Conservation (phyloP, 345 rosid genomes). For the Populus tremula region DNA sequence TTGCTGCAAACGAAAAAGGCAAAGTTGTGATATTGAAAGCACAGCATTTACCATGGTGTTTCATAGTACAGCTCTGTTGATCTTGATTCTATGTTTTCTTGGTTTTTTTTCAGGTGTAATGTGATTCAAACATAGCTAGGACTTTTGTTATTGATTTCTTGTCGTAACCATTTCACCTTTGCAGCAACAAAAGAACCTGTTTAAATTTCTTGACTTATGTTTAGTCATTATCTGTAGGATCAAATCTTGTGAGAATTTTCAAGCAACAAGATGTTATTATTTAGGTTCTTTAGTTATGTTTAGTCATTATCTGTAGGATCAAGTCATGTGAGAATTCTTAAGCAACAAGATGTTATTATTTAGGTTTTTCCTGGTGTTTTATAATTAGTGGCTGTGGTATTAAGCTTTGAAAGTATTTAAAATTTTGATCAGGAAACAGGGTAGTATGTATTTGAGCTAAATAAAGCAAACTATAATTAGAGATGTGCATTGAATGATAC, state of each 20-base stretch:
- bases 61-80: neutral
- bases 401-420: too few species aligned
- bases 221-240: neutral
- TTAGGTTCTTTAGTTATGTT: neutral
- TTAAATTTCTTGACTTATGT: too few species aligned
- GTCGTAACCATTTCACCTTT: neutral
- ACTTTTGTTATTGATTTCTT: neutral
- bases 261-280: neutral
- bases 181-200: neutral
- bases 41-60: too few species aligned
- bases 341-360: neutral
- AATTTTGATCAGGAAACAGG: neutral
- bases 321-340: neutral
- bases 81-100: neutral
- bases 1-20: neutral
- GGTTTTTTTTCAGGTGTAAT: too few species aligned
- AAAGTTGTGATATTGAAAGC: neutral
- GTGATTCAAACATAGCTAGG: too few species aligned
- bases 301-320: neutral
- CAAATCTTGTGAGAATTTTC: neutral
- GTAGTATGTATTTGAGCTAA: too few species aligned
- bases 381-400: too few species aligned
- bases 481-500: too few species aligned
- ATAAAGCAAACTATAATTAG: too few species aligned
- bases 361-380: too few species aligned